Evolutionary conservation across 2,329 filamentous ascomycete species (phyloP).

Genomic region (Xylariaceae sp.): DNA sequence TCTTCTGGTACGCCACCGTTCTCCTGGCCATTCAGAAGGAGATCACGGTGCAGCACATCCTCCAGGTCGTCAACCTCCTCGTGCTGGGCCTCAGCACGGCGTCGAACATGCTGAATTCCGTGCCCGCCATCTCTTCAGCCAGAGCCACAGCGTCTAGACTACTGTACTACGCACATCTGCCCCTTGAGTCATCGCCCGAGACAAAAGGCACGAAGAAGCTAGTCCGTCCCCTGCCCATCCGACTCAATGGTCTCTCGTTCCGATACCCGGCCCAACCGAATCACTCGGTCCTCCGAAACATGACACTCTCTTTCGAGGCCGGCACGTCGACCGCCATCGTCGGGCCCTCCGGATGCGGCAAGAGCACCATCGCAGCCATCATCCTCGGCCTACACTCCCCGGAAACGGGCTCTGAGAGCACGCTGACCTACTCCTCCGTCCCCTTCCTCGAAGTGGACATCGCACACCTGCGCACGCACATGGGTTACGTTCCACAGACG

Average conservation of each 20-base stretch:
- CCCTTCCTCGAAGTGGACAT: conserved; percentile 57
- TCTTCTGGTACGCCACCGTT: conserved; percentile 76
- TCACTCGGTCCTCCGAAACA: conserved; percentile 50
- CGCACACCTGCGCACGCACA: conserved; percentile 50
- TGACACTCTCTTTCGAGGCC: conserved; percentile 60
- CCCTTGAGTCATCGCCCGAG: conserved; percentile 51
- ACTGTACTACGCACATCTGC: conserved; percentile 61
- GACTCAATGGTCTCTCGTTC: conserved; percentile 60
- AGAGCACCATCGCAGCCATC: conserved; percentile 75
- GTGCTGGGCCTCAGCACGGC: conserved; percentile 77
- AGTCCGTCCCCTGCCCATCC: conserved; percentile 38
- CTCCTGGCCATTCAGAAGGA: conserved; percentile 48
- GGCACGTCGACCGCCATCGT: conserved; percentile 72
- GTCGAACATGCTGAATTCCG: conserved; percentile 61
- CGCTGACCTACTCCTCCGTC: conserved; percentile 53
- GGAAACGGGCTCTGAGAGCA: too few relatives aligned
- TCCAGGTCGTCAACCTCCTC: conserved; percentile 75
- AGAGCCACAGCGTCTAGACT: conserved; percentile 68
- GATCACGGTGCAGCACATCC: conserved; percentile 51
- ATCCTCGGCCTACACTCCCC: conserved; percentile 65
- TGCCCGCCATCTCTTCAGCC: conserved; percentile 75
- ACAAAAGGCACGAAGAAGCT: conserved; percentile 38
- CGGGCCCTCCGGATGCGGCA: conserved; percentile 81
- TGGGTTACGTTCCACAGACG: conserved; percentile 64
- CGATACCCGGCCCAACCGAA: conserved; percentile 56